Conservation (phyloP, 805 yeast species). For the Hagleromyces aurorensis region DNA sequence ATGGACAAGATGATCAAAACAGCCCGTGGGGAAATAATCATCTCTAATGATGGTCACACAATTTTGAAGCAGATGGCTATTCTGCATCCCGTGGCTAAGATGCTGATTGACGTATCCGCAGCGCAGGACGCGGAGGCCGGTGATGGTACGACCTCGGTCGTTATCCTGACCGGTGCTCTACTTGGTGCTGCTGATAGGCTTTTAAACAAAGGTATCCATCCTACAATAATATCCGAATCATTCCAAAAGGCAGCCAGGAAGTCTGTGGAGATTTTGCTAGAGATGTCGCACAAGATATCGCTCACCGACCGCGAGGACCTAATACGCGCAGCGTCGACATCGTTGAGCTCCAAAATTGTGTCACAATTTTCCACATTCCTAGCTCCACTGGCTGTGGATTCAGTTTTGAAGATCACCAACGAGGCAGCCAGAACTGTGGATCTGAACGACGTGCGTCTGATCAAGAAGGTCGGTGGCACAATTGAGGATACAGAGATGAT, state of each 20-base stretch:
- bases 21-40: slow-evolving; percentile 82
- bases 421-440: slow-evolving; percentile 63
- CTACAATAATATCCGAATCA: slow-evolving; percentile 88
- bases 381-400: slow-evolving; percentile 91
- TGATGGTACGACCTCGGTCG: slow-evolving; percentile 98
- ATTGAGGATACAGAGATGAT: slow-evolving; percentile 92
- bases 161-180: slow-evolving; percentile 87
- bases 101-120: slow-evolving; percentile 94
- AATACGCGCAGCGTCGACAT: slow-evolving; percentile 88
- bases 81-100: slow-evolving; percentile 95
- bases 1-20: slow-evolving; percentile 99
- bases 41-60: slow-evolving; percentile 98
- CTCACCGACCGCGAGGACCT: slow-evolving; percentile 74
- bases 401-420: slow-evolving; percentile 72
- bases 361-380: slow-evolving; percentile 80
- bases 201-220: slow-evolving; percentile 87
- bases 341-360: slow-evolving; percentile 90
- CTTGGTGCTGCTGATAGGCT: slow-evolving; percentile 92
- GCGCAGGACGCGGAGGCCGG: slow-evolving; percentile 99
- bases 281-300: slow-evolving; percentile 78
- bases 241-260: slow-evolving; percentile 84
- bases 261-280: slow-evolving; percentile 72
- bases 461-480: slow-evolving; percentile 95
- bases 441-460: slow-evolving; percentile 75
- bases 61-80: slow-evolving; percentile 96